A percentile compares a stretch with the other conserved stretches of the same genome.
phyloP scores from a whole-genome alignment of 306 rosid genomes.

The Lagenaria siceraria region DNA sequence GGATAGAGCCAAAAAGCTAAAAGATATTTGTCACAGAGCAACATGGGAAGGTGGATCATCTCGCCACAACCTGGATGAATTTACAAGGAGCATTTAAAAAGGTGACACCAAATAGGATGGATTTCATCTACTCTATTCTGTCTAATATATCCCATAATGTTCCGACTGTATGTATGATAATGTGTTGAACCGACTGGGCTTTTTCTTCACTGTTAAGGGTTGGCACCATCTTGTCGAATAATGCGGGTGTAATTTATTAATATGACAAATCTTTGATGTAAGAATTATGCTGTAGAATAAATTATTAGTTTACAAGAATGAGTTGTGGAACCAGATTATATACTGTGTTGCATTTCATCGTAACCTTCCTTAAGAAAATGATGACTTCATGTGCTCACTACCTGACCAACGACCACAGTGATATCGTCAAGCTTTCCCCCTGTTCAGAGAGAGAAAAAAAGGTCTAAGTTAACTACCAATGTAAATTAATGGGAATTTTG shows the following conservation, averaged over 20 bases:
- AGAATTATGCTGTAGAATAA: neutral
- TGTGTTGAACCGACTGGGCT: neutral
- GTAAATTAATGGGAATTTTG: neutral
- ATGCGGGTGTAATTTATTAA: neutral
- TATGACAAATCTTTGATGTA: neutral
- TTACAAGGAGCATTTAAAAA: constrained; percentile 22
- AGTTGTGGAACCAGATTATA: neutral
- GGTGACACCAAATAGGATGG: neutral
- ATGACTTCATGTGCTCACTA: constrained; percentile 42
- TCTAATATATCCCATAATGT: neutral
- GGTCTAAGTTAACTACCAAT: constrained; percentile 4
- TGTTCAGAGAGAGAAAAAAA: constrained; percentile 14
- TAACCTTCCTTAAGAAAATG: neutral
- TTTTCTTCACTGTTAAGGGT: neutral
- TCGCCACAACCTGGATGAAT: constrained; percentile 21
- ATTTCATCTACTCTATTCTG: neutral
- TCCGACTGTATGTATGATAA: neutral
- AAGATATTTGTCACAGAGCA: constrained; percentile 12
- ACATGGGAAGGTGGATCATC: constrained; percentile 24
- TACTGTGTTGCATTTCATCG: neutral
- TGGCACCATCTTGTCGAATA: neutral
- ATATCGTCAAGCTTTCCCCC: constrained; percentile 91
- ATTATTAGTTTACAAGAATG: neutral
- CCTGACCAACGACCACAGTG: constrained; percentile 68
- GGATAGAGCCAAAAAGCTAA: constrained; percentile 9